A percentile compares a stretch with the other conserved stretches of the same genome.
Evolutionary conservation across 2,329 filamentous ascomycete species (phyloP).

Genomic region (Xylariaceae sp.): DNA sequence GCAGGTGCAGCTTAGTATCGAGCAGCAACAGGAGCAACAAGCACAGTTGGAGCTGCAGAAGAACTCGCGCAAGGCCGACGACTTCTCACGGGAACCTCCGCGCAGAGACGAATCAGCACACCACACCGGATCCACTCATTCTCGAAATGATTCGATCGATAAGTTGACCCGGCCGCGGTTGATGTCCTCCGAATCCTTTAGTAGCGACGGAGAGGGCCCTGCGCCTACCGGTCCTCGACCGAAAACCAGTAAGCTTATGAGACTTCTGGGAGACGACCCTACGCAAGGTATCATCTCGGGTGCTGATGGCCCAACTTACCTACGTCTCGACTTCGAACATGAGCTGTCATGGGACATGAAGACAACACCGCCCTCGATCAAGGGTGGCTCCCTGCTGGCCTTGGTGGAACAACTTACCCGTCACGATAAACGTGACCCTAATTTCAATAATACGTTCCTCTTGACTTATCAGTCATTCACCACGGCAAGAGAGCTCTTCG

Average conservation of each 20-base stretch:
- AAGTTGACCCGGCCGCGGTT: slow-evolving; percentile 41
- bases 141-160: slow-evolving; percentile 51
- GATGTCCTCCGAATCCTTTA: slow-evolving; percentile 57
- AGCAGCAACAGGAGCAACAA: slow-evolving; percentile 37
- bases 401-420: slow-evolving; percentile 92
- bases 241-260: slow-evolving; percentile 59
- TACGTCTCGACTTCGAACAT: slow-evolving; percentile 79
- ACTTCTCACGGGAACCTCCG: slow-evolving; percentile 45
- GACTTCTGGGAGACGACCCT: slow-evolving; percentile 61
- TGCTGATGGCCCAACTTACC: slow-evolving; percentile 75
- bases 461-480: slow-evolving; percentile 96
- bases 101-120: slow-evolving; percentile 55
- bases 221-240: slow-evolving; percentile 46
- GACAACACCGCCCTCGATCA: slow-evolving; percentile 66
- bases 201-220: slow-evolving; percentile 52
- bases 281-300: slow-evolving; percentile 43
- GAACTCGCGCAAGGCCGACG: slow-evolving; percentile 42
- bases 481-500: slow-evolving; percentile 81
- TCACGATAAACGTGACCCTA: slow-evolving; percentile 91
- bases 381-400: slow-evolving; percentile 82
- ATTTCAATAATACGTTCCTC: slow-evolving; percentile 96
- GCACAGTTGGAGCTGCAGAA: slow-evolving; percentile 2
- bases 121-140: slow-evolving; percentile 47
- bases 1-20: slow-evolving; percentile 58
- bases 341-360: slow-evolving; percentile 90